Conservation (phyloP, 352 stramenopile genomes). For the Pythium monospermum region DNA sequence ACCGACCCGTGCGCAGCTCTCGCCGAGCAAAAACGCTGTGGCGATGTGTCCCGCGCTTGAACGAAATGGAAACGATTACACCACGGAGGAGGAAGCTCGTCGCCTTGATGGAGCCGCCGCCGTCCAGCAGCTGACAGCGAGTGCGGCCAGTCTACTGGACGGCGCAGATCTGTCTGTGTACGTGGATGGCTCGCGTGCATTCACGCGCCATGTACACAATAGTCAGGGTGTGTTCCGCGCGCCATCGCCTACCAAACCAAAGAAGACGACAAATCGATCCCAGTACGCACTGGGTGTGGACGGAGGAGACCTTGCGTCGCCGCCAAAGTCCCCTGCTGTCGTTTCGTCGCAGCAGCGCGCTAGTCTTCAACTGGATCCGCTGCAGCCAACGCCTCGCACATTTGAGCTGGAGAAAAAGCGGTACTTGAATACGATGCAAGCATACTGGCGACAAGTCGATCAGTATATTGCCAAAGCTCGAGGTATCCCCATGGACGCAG, state of each 20-base stretch:
- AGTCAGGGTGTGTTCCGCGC: slow-evolving; percentile 52
- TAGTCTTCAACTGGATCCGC: slow-evolving; percentile 34
- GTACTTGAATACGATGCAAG: slow-evolving; percentile 77
- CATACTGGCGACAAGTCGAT: slow-evolving; percentile 82
- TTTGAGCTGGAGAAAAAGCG: slow-evolving; percentile 75
- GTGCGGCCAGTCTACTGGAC: slow-evolving; percentile 11
- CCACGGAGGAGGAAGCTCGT: slow-evolving; percentile 8
- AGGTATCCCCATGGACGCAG: slow-evolving; percentile 54
- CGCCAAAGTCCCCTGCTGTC: slow-evolving; percentile 10
- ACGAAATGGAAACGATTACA: slow-evolving; percentile 1
- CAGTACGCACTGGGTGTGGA: slow-evolving; percentile 44
- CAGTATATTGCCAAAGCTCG: slow-evolving; percentile 43
- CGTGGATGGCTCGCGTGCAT: slow-evolving; percentile 47
- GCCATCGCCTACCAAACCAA: slow-evolving; percentile 35
- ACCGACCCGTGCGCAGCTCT: slow-evolving; percentile 24
- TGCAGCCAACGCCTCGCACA: slow-evolving; percentile 54
- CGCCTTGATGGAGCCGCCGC: neutral
- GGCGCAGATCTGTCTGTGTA: slow-evolving; percentile 39
- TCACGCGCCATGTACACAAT: slow-evolving; percentile 58
- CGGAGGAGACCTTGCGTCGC: neutral
- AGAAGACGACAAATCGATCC: slow-evolving; percentile 12
- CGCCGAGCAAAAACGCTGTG: slow-evolving; percentile 31
- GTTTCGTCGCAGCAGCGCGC: slow-evolving; percentile 12
- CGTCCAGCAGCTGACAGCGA: neutral
- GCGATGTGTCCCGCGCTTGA: slow-evolving; percentile 55